These are phyloP conservation scores for Ceratocystis diversiconidia DNA, from an alignment of 2,329 filamentous ascomycete genomes.

Conservation along the genomic window DNA sequence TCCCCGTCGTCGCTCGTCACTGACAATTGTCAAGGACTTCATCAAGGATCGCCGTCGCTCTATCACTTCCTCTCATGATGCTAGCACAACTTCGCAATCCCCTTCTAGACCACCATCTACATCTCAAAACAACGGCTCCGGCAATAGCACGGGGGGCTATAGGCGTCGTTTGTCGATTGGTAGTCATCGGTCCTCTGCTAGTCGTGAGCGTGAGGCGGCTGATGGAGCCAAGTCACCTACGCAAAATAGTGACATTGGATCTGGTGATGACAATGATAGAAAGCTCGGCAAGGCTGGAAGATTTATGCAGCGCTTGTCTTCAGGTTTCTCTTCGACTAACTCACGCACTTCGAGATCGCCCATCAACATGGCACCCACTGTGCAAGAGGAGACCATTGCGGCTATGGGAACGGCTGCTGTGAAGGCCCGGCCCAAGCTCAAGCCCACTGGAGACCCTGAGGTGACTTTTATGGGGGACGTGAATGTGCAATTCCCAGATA, in stretches of 20 bases:
- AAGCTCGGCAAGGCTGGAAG: constrained; percentile 39
- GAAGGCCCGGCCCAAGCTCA: constrained; percentile 19
- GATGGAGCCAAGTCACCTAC: constrained; percentile 26
- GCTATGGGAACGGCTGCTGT: constrained; percentile 21
- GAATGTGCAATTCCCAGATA: constrained; percentile 95
- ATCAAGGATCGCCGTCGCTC: constrained; percentile 46
- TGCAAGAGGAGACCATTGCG: constrained; percentile 33
- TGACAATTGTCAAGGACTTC: constrained; percentile 45
- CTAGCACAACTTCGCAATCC: constrained; percentile 28
- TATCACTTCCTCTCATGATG: constrained; percentile 32
- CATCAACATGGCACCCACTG: constrained; percentile 35
- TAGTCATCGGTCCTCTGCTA: constrained; percentile 41
- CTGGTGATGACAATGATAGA: constrained; percentile 36
- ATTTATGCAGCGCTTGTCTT: constrained; percentile 46
- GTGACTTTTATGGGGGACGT: constrained; percentile 70
- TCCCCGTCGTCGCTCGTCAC: constrained; percentile 37
- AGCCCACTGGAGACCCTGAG: constrained; percentile 27
- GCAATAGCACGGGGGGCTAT: constrained; percentile 30
- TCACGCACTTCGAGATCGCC: constrained; percentile 30
- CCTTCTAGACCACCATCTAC: constrained; percentile 36
- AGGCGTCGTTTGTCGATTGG: constrained; percentile 51
- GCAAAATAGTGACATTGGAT: constrained; percentile 22
- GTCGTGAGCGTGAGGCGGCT: constrained; percentile 29
- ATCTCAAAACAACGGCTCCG: constrained; percentile 27
- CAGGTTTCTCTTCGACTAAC: constrained; percentile 29